Conservation (phyloP, 495 filamentous ascomycete species). For the Chaetomium cochliodes region DNA sequence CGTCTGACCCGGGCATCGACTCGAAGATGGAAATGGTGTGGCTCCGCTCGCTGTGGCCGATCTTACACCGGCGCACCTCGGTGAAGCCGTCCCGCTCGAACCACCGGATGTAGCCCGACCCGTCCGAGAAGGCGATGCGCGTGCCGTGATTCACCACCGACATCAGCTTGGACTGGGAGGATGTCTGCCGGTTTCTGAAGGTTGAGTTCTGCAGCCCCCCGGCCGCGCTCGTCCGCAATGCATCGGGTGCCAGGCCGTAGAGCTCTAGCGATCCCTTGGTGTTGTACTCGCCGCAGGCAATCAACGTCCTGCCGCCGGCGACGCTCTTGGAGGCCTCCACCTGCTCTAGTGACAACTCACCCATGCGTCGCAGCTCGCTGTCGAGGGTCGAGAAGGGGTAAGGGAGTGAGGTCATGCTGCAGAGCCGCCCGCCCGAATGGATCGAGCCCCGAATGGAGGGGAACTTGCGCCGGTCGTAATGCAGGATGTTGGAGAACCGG, state of each 20-base stretch:
- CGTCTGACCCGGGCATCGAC: slow-evolving; percentile 52
- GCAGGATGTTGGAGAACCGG: slow-evolving; percentile 84
- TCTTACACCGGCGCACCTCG: slow-evolving; percentile 76
- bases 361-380: slow-evolving; percentile 53
- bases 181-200: slow-evolving; percentile 78
- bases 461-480: slow-evolving; percentile 86
- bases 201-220: slow-evolving; percentile 42
- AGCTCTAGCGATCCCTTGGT: slow-evolving; percentile 86
- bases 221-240: slow-evolving; percentile 28
- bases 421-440: slow-evolving; percentile 79
- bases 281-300: slow-evolving; percentile 93
- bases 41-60: slow-evolving; percentile 50
- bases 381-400: slow-evolving; percentile 60
- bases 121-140: slow-evolving; percentile 79
- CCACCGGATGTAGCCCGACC: slow-evolving; percentile 85
- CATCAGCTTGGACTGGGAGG: slow-evolving; percentile 75
- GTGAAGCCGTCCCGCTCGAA: slow-evolving; percentile 82
- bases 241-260: slow-evolving; percentile 59
- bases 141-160: slow-evolving; percentile 83
- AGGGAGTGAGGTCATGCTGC: slow-evolving; percentile 71
- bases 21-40: slow-evolving; percentile 46
- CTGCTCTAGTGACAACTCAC: slow-evolving; percentile 53
- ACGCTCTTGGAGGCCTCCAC: slow-evolving; percentile 50
- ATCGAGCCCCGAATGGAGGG: slow-evolving; percentile 74
- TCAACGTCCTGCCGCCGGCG: slow-evolving; percentile 60